Evolutionary conservation across 805 yeast species (phyloP).

Genomic region (Lachancea fermentati): DNA sequence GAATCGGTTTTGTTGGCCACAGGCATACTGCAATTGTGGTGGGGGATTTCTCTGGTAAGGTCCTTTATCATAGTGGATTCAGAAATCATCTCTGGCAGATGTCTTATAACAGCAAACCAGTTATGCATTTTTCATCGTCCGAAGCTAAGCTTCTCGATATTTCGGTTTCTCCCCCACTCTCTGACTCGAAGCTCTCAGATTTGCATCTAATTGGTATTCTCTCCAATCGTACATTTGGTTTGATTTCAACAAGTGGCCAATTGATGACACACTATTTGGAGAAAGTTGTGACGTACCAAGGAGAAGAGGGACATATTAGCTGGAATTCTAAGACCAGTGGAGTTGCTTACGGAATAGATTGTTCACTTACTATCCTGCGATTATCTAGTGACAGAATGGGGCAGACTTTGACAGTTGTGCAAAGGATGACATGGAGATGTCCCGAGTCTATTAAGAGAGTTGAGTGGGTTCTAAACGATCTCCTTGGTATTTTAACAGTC

Average conservation of each 20-base stretch:
- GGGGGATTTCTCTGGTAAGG: conserved; percentile 50
- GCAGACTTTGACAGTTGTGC: background rate
- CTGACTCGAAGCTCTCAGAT: conserved; percentile 2
- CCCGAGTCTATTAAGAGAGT: conserved; percentile 7
- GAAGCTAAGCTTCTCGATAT: conserved; percentile 12
- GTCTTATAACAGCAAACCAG: conserved; percentile 18
- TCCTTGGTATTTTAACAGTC: conserved; percentile 22
- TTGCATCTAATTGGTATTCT: conserved; percentile 22
- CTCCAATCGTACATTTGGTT: conserved; percentile 17
- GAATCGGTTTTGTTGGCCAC: conserved; percentile 43
- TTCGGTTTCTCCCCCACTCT: conserved; percentile 10
- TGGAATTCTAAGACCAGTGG: conserved; percentile 17
- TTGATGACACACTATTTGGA: conserved; percentile 11
- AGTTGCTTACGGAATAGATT: conserved; percentile 19
- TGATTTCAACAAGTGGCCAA: conserved; percentile 14
- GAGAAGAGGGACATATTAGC: conserved; percentile 7
- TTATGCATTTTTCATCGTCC: conserved; percentile 9
- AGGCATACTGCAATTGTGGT: conserved; percentile 53
- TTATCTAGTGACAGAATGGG: background rate
- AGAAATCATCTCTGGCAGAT: conserved; percentile 36
- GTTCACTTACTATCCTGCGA: conserved; percentile 8
- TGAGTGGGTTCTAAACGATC: conserved; percentile 22
- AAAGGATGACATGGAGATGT: background rate
- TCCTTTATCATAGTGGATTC: conserved; percentile 59
- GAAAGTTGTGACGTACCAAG: background rate